phyloP scores from a whole-genome alignment of 2,329 filamentous ascomycete species.

The Pseudocercospora pini-densiflorae region DNA sequence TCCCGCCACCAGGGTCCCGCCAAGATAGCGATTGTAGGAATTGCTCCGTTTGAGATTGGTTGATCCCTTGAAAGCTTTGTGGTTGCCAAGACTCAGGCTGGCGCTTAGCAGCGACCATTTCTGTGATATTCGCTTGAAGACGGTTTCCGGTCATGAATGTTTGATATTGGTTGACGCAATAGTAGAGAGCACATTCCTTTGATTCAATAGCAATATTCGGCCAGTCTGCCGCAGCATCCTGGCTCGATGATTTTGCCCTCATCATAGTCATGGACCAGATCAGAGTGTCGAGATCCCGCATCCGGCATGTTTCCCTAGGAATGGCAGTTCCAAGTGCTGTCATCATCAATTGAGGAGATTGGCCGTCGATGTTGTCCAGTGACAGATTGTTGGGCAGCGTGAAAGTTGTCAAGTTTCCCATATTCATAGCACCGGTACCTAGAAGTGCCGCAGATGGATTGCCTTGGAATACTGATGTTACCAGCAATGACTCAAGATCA shows the following conservation, averaged over 20 bases:
- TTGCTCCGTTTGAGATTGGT: not conserved
- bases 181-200: constrained; percentile 22
- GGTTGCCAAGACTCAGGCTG: constrained; percentile 1
- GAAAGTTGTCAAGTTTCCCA: not conserved
- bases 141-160: constrained; percentile 2
- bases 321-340: constrained; percentile 10
- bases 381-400: constrained; percentile 16
- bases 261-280: constrained; percentile 16
- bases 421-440: not conserved
- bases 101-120: not conserved
- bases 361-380: constrained; percentile 15
- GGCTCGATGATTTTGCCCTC: not conserved
- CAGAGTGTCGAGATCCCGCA: constrained; percentile 10
- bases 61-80: not conserved
- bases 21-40: not conserved
- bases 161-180: constrained; percentile 23
- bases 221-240: not conserved
- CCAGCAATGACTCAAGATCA: not conserved
- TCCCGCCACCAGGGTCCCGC: not conserved
- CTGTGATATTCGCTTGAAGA: not conserved
- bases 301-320: not conserved
- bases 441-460: not conserved
- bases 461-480: not conserved
- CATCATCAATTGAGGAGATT: constrained; percentile 3
- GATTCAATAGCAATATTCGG: constrained; percentile 12